A percentile compares a stretch with the other conserved stretches of the same genome.
Conservation (phyloP, 1,284 basidiomycete species). For the Ustilago hordei region DNA sequence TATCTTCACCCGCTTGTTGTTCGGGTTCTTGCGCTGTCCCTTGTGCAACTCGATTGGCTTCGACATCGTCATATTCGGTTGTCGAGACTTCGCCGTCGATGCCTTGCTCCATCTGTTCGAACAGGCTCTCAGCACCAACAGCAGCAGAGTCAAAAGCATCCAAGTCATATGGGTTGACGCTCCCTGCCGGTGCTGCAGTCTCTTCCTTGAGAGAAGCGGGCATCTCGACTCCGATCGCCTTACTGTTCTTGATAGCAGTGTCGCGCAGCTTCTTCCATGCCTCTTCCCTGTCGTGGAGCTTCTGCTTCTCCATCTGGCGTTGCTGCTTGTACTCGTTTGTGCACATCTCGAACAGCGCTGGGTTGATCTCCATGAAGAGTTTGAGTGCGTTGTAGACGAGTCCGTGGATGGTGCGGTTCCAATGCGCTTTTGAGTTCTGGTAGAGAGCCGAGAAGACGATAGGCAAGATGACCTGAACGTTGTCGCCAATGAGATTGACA, state of each 20-base stretch:
- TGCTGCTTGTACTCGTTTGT: slow-evolving; percentile 93
- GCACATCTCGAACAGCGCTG: slow-evolving; percentile 91
- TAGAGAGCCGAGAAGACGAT: slow-evolving; percentile 99
- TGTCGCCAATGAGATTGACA: slow-evolving; percentile 98
- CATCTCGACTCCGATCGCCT: slow-evolving; percentile 52
- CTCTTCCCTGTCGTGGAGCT: slow-evolving; percentile 59
- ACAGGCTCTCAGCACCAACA: slow-evolving; percentile 42
- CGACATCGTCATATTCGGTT: slow-evolving; percentile 64
- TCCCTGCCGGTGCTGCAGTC: slow-evolving; percentile 52
- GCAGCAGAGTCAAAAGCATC: slow-evolving; percentile 52
- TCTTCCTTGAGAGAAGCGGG: slow-evolving; percentile 60
- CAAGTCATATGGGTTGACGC: slow-evolving; percentile 51
- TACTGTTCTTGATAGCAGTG: slow-evolving; percentile 62
- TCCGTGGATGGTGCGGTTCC: slow-evolving; percentile 98
- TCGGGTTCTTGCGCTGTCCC: slow-evolving; percentile 30
- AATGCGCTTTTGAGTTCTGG: slow-evolving; percentile 95
- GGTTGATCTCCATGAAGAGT: slow-evolving; percentile 99
- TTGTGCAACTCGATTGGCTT: slow-evolving; percentile 43
- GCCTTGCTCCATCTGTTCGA: slow-evolving; percentile 39
- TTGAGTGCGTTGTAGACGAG: slow-evolving; percentile 99
- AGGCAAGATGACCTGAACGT: slow-evolving; percentile 87
- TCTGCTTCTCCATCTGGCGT: slow-evolving; percentile 71
- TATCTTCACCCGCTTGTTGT: slow-evolving; percentile 33
- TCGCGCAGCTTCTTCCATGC: slow-evolving; percentile 64
- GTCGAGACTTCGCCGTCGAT: slow-evolving; percentile 60